Evolutionary conservation across 129 eudicot species (phyloP).

Genomic region (carrot (Daucus carota)): DH1_v3.0 NC_030385.2:29139501-29140000

Average conservation of each 20-base stretch:
- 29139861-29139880: not conserved
- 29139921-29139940: slow-evolving; percentile 4
- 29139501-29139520: not conserved
- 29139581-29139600: not conserved
- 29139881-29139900: not conserved
- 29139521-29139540: not conserved
- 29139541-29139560: not conserved
- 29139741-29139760: not conserved
- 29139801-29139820: not conserved
- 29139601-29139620: no score
- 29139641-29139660: not conserved
- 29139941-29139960: not conserved
- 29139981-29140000: not conserved
- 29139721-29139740: not conserved
- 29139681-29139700: not conserved
- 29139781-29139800: not conserved
- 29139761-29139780: not conserved
- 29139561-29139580: no score
- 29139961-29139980: not conserved
- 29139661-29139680: no score
- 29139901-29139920: slow-evolving; percentile 5
- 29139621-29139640: no score
- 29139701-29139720: not conserved
- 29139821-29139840: not conserved
- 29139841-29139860: not conserved